Conservation (phyloP, 2,329 filamentous ascomycete genomes). For the Pyrenochaeta sp. region DNA sequence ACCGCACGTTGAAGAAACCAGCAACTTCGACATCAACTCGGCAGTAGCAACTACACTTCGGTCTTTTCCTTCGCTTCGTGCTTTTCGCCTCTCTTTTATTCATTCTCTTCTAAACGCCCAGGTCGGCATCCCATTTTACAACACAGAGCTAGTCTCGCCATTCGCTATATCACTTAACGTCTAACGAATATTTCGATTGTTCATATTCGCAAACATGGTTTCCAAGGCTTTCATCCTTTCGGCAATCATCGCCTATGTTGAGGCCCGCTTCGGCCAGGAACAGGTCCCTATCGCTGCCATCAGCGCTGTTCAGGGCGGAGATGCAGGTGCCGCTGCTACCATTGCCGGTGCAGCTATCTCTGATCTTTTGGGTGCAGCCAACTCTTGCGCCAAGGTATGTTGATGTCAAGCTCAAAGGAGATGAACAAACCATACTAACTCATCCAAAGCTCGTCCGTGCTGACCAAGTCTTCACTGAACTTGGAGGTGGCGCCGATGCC, state of each 20-base stretch:
- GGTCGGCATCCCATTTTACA: slow-evolving; percentile 38
- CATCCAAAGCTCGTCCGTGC: slow-evolving; percentile 63
- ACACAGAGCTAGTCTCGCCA: slow-evolving; percentile 47
- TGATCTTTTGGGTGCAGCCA: slow-evolving; percentile 69
- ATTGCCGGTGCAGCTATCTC: slow-evolving; percentile 68
- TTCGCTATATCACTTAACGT: slow-evolving; percentile 20
- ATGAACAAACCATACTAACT: slow-evolving; percentile 21
- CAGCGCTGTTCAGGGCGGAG: slow-evolving; percentile 61
- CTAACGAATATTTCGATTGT: slow-evolving; percentile 23
- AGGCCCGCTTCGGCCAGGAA: slow-evolving; percentile 68
- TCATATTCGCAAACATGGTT: slow-evolving; percentile 38
- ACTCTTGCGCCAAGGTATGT: slow-evolving; percentile 69
- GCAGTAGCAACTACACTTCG: slow-evolving; percentile 28
- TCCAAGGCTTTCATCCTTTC: slow-evolving; percentile 42
- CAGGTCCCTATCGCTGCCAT: slow-evolving; percentile 65
- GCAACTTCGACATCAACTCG: slow-evolving; percentile 37
- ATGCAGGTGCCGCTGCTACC: slow-evolving; percentile 67
- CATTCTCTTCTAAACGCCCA: slow-evolving; percentile 35
- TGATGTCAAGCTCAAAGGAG: not conserved
- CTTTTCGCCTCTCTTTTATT: slow-evolving; percentile 29
- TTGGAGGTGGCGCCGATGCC: slow-evolving; percentile 67
- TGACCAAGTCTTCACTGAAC: slow-evolving; percentile 68
- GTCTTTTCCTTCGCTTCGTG: slow-evolving; percentile 26
- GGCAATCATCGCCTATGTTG: slow-evolving; percentile 43
- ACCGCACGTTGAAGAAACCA: slow-evolving; percentile 22